phyloP scores from a whole-genome alignment of 2,329 filamentous ascomycete species.

The Fusarium torreyae region DNA sequence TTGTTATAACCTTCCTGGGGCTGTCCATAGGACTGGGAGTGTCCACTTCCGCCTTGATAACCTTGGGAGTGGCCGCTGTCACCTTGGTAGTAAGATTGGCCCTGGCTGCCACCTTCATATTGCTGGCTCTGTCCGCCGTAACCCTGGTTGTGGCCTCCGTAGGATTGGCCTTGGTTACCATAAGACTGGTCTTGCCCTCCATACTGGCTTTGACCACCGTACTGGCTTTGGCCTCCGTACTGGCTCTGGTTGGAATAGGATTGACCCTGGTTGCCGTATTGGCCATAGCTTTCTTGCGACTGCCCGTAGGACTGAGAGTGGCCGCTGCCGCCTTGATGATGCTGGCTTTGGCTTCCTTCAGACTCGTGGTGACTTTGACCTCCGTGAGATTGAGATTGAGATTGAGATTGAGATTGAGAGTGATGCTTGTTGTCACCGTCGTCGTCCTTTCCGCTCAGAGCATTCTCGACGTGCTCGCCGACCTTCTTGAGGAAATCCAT shows the following conservation, averaged over 20 bases:
- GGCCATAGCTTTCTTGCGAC: constrained; percentile 53
- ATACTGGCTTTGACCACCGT: constrained; percentile 10
- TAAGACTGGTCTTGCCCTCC: neutral
- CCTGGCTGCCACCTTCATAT: constrained; percentile 1
- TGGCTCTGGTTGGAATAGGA: constrained; percentile 1
- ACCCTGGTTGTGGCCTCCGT: constrained; percentile 17
- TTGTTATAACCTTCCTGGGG: constrained; percentile 53
- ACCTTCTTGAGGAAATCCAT: constrained; percentile 58
- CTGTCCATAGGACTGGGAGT: constrained; percentile 47
- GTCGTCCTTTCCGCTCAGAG: constrained; percentile 55
- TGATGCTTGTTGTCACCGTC: constrained; percentile 59
- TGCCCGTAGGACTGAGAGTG: constrained; percentile 48
- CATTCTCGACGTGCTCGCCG: constrained; percentile 41
- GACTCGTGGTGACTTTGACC: constrained; percentile 16
- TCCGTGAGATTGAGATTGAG: constrained; percentile 45
- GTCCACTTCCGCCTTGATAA: neutral
- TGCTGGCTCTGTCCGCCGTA: neutral
- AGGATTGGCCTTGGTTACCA: constrained; percentile 6
- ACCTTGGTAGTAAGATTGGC: no score
- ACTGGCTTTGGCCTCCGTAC: constrained; percentile 23
- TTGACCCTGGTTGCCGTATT: neutral
- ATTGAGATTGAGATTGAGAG: constrained; percentile 62
- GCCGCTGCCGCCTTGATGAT: neutral
- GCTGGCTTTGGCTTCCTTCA: neutral
- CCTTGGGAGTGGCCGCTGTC: no score